Evolutionary conservation across 257 asterid species (phyloP).

Genomic region (Fraxinus cuspidata): DNA sequence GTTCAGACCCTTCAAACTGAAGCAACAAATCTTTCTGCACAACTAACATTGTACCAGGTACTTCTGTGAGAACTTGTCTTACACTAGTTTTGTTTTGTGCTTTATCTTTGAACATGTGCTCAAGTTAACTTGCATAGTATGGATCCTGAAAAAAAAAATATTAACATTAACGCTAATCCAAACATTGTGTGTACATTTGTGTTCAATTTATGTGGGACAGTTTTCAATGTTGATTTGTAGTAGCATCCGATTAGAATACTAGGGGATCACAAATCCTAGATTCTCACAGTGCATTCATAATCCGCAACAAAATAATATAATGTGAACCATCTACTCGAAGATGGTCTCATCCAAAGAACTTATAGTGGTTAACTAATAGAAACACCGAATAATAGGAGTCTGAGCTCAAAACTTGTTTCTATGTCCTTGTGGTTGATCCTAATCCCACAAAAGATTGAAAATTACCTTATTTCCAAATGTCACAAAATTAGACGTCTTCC

Average conservation of each 20-base stretch:
- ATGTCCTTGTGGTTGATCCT: background rate
- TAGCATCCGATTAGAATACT: background rate
- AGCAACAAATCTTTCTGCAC: conserved; percentile 90
- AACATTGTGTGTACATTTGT: background rate
- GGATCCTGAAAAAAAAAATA: background rate
- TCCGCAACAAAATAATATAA: background rate
- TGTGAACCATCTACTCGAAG: background rate
- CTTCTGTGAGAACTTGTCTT: background rate
- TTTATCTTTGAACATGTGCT: background rate
- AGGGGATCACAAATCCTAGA: background rate
- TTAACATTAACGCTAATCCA: background rate
- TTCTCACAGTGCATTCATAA: background rate
- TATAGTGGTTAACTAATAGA: background rate
- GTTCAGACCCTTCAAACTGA: conserved; percentile 96
- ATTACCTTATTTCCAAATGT: background rate
- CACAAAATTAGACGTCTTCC: background rate
- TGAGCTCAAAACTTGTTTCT: background rate
- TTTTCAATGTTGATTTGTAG: background rate
- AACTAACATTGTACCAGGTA: conserved; percentile 78
- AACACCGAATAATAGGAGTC: background rate
- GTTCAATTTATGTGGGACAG: background rate
- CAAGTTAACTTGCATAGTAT: background rate
- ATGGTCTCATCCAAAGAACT: background rate
- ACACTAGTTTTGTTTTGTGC: background rate
- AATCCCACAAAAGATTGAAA: background rate